These are phyloP conservation scores for Fusarium miscanthi DNA, from an alignment of 2,329 filamentous ascomycete species.

Conservation along the genomic window DNA sequence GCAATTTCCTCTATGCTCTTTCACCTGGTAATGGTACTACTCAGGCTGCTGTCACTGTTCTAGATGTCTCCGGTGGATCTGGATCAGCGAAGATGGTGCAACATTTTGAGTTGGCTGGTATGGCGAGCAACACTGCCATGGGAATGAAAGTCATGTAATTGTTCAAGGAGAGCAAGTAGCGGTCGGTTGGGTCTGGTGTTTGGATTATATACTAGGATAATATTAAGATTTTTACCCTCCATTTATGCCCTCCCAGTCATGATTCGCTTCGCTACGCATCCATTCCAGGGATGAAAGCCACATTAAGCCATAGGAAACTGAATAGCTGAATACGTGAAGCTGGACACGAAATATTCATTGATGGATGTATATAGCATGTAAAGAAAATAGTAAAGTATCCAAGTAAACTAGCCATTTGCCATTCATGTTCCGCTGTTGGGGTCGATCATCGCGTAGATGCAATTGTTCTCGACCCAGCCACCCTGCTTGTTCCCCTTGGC, in stretches of 20 bases:
- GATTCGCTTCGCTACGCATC: no score
- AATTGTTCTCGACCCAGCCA: slow-evolving; percentile 33
- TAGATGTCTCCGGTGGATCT: slow-evolving; percentile 46
- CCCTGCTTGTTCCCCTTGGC: slow-evolving; percentile 40
- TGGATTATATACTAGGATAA: neutral
- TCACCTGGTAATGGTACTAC: slow-evolving; percentile 62
- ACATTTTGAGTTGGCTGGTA: slow-evolving; percentile 43
- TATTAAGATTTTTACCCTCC: no score
- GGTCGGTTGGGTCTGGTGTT: neutral
- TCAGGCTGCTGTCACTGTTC: slow-evolving; percentile 51
- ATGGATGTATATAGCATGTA: no score
- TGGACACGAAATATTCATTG: no score
- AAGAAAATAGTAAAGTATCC: no score
- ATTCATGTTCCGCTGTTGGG: neutral
- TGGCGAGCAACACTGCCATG: slow-evolving; percentile 26
- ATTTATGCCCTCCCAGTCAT: no score
- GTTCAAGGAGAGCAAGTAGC: neutral
- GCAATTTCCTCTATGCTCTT: slow-evolving; percentile 68
- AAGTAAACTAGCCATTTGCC: no score
- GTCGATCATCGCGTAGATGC: slow-evolving; percentile 2
- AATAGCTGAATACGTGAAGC: no score
- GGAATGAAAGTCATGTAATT: slow-evolving; percentile 17
- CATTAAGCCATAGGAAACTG: no score
- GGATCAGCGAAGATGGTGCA: slow-evolving; percentile 47
- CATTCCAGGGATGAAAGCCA: no score